Base-by-base conservation (phyloP, 352 stramenopile species). In the Globisporangium emineosum region DNA sequence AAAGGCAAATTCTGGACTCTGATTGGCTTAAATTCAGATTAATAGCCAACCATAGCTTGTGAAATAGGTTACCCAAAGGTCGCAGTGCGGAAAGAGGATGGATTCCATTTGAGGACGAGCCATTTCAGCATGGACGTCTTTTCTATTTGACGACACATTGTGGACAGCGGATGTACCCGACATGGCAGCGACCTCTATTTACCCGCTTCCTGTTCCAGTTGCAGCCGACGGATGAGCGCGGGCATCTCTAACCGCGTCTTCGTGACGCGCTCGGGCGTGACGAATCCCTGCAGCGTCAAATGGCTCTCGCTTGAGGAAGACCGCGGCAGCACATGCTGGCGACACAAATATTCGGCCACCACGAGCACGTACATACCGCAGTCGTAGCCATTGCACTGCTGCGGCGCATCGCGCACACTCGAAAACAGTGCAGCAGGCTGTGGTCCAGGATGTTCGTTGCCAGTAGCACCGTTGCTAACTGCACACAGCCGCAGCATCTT, bases 351-450 rank as follows among this genome's bases (percentile, higher is more conserved):
- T 57, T 93, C 84, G 29, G 86, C 81, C 37, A 82, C 57, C 1
- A 86, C 40, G 45, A 93, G 74, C 60, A 91, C 84, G 62, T 90
- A 93, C 75, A 93, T 77, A 35, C 86, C 86, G 63, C 86, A 95
- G 65, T 95, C 84, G 67, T 86, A 91, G 23, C 81, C 76, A 57
- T 95, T 95, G 40, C 67, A 65, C 58, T 95, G 86, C 73, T 95
- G 86, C 30, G 84, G 79, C 19, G 73, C 62, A 10, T 86, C 68
- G 8, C 17, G 54, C 23, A 73, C 72, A 25, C 81, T 76, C 57
- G 68, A 55, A 29, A 86, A 62, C 33, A 47, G 17, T 32, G 47
- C 56, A 2, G 40, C n/a, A 3, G 42, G 17, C 32, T n/a, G 25
- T 21, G 19, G 7, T 43, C 21, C 30, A 23, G 3, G 17, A 49